These are phyloP conservation scores for Malassezia obtusa DNA, from an alignment of 1,284 basidiomycete genomes.

Conservation along the genomic window DNA sequence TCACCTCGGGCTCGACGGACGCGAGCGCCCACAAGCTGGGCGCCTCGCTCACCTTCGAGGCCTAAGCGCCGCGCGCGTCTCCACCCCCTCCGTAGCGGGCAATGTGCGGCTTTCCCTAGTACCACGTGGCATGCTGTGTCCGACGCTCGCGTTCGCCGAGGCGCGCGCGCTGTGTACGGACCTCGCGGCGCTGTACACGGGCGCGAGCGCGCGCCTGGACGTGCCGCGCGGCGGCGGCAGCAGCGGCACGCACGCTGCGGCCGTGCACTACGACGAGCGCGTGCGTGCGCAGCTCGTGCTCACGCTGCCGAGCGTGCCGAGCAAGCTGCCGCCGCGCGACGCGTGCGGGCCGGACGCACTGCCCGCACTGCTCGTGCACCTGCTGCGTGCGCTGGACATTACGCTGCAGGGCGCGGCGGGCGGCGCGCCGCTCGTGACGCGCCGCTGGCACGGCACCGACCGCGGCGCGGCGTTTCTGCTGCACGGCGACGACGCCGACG, in stretches of 20 bases:
- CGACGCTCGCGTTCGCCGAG: conserved; percentile 10
- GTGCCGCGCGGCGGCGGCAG: background rate
- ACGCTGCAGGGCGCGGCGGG: background rate
- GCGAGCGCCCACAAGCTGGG: conserved; percentile 55
- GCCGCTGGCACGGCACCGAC: background rate
- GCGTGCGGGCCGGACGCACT: too few species aligned
- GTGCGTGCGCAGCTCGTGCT: conserved; percentile 5
- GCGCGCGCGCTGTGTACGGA: conserved; percentile 11
- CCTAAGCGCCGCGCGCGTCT: conserved; percentile 21
- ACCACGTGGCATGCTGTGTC: conserved; percentile 1
- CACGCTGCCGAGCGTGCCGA: conserved; percentile 7
- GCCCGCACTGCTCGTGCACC: background rate
- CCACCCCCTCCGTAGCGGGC: background rate
- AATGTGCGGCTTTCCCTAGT: background rate
- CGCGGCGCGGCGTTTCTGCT: background rate
- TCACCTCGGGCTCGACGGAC: conserved; percentile 31
- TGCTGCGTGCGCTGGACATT: background rate
- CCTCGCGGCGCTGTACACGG: conserved; percentile 7
- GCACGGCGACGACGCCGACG: background rate
- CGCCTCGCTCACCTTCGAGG: conserved; percentile 55
- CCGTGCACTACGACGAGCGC: conserved; percentile 7
- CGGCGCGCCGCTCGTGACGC: background rate
- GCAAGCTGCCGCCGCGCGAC: background rate
- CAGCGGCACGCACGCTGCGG: background rate
- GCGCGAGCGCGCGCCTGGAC: background rate